Evolutionary conservation across 2,329 filamentous ascomycete species (phyloP).

Genomic region (Chrysosporium keratinophilum): DNA sequence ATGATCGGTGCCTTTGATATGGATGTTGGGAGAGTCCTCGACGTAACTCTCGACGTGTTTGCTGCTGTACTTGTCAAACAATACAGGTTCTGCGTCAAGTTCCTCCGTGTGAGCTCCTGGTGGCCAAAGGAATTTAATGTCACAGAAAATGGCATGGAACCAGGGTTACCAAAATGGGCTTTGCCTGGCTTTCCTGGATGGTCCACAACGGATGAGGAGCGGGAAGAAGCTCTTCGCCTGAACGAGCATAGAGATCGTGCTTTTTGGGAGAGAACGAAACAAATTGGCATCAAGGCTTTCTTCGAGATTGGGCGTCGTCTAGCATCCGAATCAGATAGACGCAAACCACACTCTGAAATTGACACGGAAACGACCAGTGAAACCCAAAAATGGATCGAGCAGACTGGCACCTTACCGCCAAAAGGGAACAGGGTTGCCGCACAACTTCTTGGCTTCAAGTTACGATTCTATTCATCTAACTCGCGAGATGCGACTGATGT

Average conservation of each 20-base stretch:
- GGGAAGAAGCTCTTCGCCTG: slow-evolving; percentile 45
- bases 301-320: slow-evolving; percentile 74
- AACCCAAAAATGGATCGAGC: slow-evolving; percentile 63
- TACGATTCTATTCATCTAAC: slow-evolving; percentile 82
- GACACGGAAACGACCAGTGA: slow-evolving; percentile 40
- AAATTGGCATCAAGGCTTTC: slow-evolving; percentile 69
- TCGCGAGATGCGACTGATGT: slow-evolving; percentile 64
- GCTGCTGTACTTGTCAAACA: slow-evolving; percentile 89
- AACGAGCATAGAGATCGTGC: slow-evolving; percentile 56
- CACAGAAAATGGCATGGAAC: slow-evolving; percentile 32
- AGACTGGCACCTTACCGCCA: slow-evolving; percentile 72
- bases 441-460: slow-evolving; percentile 90
- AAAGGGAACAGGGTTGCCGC: slow-evolving; percentile 83
- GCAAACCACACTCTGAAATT: slow-evolving; percentile 34
- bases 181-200: slow-evolving; percentile 58
- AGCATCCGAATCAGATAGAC: slow-evolving; percentile 50
- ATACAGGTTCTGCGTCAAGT: slow-evolving; percentile 86
- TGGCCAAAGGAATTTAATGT: slow-evolving; percentile 65
- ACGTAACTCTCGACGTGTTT: slow-evolving; percentile 90
- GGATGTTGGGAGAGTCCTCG: slow-evolving; percentile 86
- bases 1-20: slow-evolving; percentile 95
- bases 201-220: slow-evolving; percentile 58
- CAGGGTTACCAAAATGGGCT: slow-evolving; percentile 75
- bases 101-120: slow-evolving; percentile 87
- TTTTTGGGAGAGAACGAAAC: slow-evolving; percentile 74